phyloP scores from a whole-genome alignment of 495 filamentous ascomycete genomes.

The Penicillium dipodomyicola region DNA sequence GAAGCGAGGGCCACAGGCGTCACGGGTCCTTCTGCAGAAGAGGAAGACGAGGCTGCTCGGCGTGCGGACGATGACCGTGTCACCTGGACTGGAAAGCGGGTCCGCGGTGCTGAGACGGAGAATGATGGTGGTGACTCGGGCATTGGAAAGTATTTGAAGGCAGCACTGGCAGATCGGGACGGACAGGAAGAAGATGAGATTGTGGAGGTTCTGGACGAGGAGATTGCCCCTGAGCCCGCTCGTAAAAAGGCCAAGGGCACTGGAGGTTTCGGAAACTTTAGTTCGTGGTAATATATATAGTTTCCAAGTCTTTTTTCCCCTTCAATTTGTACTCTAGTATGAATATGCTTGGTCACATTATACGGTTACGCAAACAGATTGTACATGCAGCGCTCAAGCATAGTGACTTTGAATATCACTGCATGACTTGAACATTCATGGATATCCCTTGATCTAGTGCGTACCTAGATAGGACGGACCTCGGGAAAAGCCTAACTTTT shows the following conservation, averaged over 20 bases:
- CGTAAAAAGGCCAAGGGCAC: conserved; percentile 74
- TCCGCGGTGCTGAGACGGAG: conserved; percentile 56
- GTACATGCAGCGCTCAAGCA: no score
- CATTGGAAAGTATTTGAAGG: conserved; percentile 79
- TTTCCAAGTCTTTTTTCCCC: neutral
- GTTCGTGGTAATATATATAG: conserved; percentile 32
- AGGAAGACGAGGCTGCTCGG: conserved; percentile 42
- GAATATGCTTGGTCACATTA: neutral
- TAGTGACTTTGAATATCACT: neutral
- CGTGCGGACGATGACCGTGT: conserved; percentile 82
- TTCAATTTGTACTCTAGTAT: neutral
- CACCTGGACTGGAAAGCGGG: conserved; percentile 89
- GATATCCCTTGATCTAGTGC: no score
- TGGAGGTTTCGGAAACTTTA: conserved; percentile 91
- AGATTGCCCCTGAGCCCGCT: conserved; percentile 61
- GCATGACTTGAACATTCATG: neutral
- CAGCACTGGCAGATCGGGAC: conserved; percentile 43
- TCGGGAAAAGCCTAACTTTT: no score
- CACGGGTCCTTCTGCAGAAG: conserved; percentile 32
- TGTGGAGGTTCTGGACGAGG: conserved; percentile 56
- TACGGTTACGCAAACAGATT: no score
- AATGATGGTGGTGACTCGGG: conserved; percentile 38
- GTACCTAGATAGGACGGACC: no score
- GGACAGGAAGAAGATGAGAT: conserved; percentile 54
- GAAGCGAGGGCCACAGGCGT: conserved; percentile 39